These are phyloP conservation scores for Myrica gale DNA, from an alignment of 306 rosid species.

Conservation along the genomic window DNA sequence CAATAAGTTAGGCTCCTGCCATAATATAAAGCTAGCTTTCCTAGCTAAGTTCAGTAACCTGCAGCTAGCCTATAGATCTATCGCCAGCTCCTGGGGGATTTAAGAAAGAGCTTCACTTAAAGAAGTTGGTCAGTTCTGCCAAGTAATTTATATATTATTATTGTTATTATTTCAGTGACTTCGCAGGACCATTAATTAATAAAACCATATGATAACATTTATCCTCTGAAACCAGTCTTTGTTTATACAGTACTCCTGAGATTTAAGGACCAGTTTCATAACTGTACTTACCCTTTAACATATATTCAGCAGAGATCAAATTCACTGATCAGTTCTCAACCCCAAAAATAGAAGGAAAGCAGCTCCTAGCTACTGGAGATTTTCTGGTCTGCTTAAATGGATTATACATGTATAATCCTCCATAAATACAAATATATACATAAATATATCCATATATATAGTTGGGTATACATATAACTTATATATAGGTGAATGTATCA, in stretches of 20 bases:
- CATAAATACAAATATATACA: no score
- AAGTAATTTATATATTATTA: not conserved
- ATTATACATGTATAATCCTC: not conserved
- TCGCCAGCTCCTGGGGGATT: not conserved
- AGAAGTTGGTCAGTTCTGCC: not conserved
- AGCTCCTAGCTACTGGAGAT: not conserved
- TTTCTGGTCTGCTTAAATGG: not conserved
- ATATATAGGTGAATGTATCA: no score
- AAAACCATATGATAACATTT: not conserved
- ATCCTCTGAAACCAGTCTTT: not conserved
- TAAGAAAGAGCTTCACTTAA: not conserved
- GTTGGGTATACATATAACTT: no score
- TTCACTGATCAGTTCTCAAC: not conserved
- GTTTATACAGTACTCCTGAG: not conserved
- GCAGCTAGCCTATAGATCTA: not conserved
- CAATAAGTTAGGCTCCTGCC: no score
- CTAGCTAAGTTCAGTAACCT: not conserved
- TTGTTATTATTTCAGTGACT: not conserved
- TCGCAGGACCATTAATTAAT: not conserved
- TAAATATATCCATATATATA: no score
- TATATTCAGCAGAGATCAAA: not conserved
- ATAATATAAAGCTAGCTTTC: not conserved
- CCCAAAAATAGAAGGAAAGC: not conserved
- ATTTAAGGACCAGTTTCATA: not conserved
- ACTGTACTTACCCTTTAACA: not conserved